phyloP scores from a whole-genome alignment of 352 stramenopile genomes.

The Ophiocytium majus region DNA sequence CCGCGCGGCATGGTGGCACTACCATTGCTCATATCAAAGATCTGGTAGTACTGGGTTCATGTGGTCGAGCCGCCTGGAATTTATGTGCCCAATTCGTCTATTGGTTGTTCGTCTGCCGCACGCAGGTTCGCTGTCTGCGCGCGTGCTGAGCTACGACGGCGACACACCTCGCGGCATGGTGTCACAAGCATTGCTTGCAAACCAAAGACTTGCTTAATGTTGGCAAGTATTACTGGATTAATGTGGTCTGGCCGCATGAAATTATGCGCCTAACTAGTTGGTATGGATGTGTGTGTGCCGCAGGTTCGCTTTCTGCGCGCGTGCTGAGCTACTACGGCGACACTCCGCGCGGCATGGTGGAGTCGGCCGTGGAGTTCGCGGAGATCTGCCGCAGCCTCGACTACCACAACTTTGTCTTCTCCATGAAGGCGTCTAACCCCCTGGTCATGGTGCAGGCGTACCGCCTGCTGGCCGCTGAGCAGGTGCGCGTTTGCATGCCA shows the following conservation, averaged over 20 bases:
- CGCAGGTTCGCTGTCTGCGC: constrained; percentile 69
- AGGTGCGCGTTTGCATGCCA: constrained; percentile 44
- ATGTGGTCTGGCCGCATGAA: too few relatives aligned
- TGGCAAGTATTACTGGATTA: constrained; percentile 65
- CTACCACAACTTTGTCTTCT: constrained; percentile 83
- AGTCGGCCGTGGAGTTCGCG: constrained; percentile 75
- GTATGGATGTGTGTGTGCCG: background rate
- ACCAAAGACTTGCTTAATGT: constrained; percentile 76
- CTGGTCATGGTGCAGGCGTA: constrained; percentile 80
- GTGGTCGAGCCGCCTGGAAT: background rate
- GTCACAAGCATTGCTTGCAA: constrained; percentile 59
- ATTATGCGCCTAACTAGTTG: background rate
- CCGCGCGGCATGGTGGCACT: constrained; percentile 77
- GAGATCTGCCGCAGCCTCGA: constrained; percentile 70
- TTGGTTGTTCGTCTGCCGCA: constrained; percentile 66
- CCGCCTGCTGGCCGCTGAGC: constrained; percentile 69
- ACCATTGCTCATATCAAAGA: constrained; percentile 75
- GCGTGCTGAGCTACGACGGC: constrained; percentile 76
- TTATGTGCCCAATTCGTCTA: background rate
- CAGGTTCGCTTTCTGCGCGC: constrained; percentile 67
- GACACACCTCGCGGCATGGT: constrained; percentile 80
- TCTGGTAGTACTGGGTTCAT: constrained; percentile 68
- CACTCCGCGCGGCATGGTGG: constrained; percentile 76
- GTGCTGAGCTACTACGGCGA: constrained; percentile 78
- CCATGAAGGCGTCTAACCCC: constrained; percentile 79